Evolutionary conservation across 2,329 filamentous ascomycete species (phyloP), one percentile per base, ranked within the genome.

Genomic region (Leptographium radiaticola): DNA sequence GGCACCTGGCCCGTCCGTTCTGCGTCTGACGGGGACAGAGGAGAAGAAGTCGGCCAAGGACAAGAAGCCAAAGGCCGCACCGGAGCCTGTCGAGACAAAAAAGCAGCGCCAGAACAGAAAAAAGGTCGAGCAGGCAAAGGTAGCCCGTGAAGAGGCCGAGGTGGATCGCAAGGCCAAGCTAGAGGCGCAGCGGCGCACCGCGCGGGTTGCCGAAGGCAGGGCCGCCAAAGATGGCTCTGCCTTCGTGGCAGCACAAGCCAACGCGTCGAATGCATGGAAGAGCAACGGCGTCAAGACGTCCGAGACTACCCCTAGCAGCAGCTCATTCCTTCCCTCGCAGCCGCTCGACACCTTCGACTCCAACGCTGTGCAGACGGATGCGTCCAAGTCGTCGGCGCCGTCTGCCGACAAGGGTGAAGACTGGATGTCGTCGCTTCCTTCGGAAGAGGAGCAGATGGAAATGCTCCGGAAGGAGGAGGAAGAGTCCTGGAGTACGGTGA

Each of bases 71-170:
- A 80, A 83, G 71, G 72, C 52, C 7, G 75, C 43, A 25, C 75
- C 79, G 59, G 82, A 87, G 67, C 76, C 79, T 49, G 79, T 77
- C 18, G 87, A 95, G 75, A 86, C 85, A 20, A 96, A 96, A 84
- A 96, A 96, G 76, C 88, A 95, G 73, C 84, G 89, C 56, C 90
- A 96, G 74, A 93, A 95, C 72, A 81, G 84, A 61, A 82, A 86
- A 73, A 96, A 95, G 81, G 83, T 80, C 40, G 89, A 95, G 70
- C 84, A 82, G 55, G 82, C 83, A 63, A 93, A 88, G 75, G 74
- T 76, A 34, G 76, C 80, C 55, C 82, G 86, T 34, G 84, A 90
- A 65, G 85, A 87, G 62, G 81, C 85, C 1, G 90, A 96, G 71
- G 80, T 83, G 64, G 77, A 87, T 63, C 84, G 90, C 64, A 87